Percentiles rank a stretch among this genome's conserved stretches.
phyloP scores from a whole-genome alignment of 768 basidiomycete species.

The Trametes gibbosa region DNA sequence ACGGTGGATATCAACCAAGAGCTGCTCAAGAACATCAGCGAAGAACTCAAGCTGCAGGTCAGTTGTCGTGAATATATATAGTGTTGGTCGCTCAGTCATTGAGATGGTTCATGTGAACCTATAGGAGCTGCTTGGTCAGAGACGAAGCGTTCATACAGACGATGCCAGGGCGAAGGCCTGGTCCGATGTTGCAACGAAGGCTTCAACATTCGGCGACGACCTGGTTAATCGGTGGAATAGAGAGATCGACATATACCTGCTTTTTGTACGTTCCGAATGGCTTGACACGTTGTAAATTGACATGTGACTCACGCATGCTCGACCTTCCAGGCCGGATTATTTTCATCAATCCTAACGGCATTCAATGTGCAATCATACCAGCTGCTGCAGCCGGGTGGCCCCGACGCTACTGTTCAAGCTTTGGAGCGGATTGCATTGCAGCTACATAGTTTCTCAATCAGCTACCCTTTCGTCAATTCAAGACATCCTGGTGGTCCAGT shows the following conservation, averaged over 20 bases:
- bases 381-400: not conserved
- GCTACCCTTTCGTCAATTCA: not conserved
- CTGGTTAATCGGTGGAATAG: not conserved
- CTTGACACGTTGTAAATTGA: too few relatives aligned
- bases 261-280: not conserved
- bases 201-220: not conserved
- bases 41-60: too few relatives aligned
- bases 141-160: too few relatives aligned
- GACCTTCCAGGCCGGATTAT: not conserved
- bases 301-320: too few relatives aligned
- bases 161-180: not conserved
- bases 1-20: too few relatives aligned
- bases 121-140: too few relatives aligned
- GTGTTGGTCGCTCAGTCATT: too few relatives aligned
- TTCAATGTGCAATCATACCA: not conserved
- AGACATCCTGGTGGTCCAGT: not conserved
- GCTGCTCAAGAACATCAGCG: too few relatives aligned
- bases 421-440: not conserved
- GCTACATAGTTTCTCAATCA: not conserved
- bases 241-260: not conserved
- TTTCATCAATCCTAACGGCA: not conserved
- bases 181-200: not conserved
- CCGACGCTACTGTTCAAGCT: not conserved
- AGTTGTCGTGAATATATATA: too few relatives aligned
- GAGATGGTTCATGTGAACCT: too few relatives aligned